Conservation (phyloP, 2,329 filamentous ascomycete genomes). For the Colletotrichum graminicola region DNA sequence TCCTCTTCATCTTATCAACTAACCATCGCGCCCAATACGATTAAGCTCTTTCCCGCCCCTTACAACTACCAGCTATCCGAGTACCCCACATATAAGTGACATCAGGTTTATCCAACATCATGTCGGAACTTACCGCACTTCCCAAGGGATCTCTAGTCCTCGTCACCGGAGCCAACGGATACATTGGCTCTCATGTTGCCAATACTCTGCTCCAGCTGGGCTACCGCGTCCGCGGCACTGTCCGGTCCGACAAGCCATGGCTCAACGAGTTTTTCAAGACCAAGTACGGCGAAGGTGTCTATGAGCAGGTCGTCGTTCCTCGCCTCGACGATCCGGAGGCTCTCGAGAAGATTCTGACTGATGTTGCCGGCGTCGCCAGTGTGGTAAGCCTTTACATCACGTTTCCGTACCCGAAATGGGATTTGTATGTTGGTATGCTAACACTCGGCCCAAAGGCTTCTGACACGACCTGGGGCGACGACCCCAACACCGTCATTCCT, state of each 20-base stretch:
- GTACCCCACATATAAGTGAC: not conserved
- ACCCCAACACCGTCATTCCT: slow-evolving; percentile 57
- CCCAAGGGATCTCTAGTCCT: slow-evolving; percentile 52
- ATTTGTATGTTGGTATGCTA: not conserved
- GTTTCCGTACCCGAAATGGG: slow-evolving; percentile 42
- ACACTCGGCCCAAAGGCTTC: slow-evolving; percentile 50
- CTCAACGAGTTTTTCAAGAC: slow-evolving; percentile 48
- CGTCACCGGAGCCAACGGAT: slow-evolving; percentile 58
- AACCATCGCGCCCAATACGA: too few species aligned
- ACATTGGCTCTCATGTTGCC: slow-evolving; percentile 56
- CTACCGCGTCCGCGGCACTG: slow-evolving; percentile 60
- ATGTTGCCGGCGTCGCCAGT: slow-evolving; percentile 34
- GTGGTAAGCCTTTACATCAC: slow-evolving; percentile 42
- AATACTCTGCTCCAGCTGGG: slow-evolving; percentile 54
- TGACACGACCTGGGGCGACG: slow-evolving; percentile 49
- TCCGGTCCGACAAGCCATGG: slow-evolving; percentile 53
- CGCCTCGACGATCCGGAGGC: slow-evolving; percentile 49
- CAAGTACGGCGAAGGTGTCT: slow-evolving; percentile 50
- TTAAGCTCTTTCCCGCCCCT: not conserved
- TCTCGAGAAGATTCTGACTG: slow-evolving; percentile 47
- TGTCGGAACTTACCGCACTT: slow-evolving; percentile 41
- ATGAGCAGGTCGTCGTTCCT: slow-evolving; percentile 51
- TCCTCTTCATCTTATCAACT: not conserved
- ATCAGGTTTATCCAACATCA: not conserved
- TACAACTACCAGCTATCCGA: not conserved